Evolutionary conservation across 306 rosid species (phyloP), one percentile per base, ranked within the genome.

Genomic region (Hylodesmum podocarpum): DNA sequence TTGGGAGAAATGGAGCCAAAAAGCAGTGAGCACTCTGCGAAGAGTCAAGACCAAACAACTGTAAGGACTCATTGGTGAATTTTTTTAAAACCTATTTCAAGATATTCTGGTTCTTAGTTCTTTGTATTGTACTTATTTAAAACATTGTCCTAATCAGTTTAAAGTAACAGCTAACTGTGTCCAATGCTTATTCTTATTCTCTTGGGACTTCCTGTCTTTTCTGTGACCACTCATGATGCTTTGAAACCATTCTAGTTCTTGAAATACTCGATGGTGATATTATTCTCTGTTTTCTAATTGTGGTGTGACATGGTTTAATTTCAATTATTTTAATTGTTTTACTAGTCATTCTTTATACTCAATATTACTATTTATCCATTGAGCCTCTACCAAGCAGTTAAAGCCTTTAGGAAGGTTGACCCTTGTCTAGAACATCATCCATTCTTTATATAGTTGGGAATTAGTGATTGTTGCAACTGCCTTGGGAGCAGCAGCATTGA

Each of bases 1-100:
- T 81, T 96, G 89, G 99, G 99, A 75, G 99, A 96, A 84, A 83
- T 89, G 0, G 99, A 96, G 74, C 78, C 93, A 62, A 96, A 92
- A 86, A 67, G 36, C 59, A 96, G 75, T 54, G 99, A 96, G 74
- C 99, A 91, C 84, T 72, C 96, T 79, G 88, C 70, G 29, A 92
- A 92, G 90, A 69, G 71, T 58, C 93, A 81, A 80, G 98, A 90
- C 70, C 97, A 89, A 78, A 69, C 89, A 78, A 78, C 92, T 74
- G 98, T 94, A 89, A 94, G 90, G 78, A 84, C 51, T 72, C 65
- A n/a, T 65, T 65, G 68, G 43, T 68, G 39, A 36, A 33, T 13
- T 10, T 3, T 53, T 69, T 59, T 72, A 58, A n/a, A 46, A 27
- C 47, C 31, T 41, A 46, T 61, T 67, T 66, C 27, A 6, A 33